phyloP scores from a whole-genome alignment of 1,139 yeast genomes.

The Lipomyces yarrowii region DNA sequence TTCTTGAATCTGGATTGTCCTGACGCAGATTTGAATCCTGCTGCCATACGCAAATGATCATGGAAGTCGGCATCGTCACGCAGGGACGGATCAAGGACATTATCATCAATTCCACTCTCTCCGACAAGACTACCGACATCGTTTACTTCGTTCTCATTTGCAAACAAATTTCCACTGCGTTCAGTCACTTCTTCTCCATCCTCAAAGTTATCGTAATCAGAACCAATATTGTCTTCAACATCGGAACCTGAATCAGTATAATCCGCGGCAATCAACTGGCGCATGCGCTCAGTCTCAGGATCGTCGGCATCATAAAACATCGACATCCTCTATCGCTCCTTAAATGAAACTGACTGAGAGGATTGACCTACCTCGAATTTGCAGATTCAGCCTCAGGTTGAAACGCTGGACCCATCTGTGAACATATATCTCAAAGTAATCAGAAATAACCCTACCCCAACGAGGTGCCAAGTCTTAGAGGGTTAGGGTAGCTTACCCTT shows the following conservation, averaged over 20 bases:
- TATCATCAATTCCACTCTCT: slow-evolving; percentile 32
- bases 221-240: slow-evolving; percentile 35
- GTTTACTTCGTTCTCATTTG: slow-evolving; percentile 11
- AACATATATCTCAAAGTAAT: too few relatives aligned
- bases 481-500: too few relatives aligned
- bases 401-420: too few relatives aligned
- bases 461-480: too few relatives aligned
- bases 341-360: not conserved
- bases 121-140: slow-evolving; percentile 26
- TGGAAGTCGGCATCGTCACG: slow-evolving; percentile 34
- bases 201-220: slow-evolving; percentile 30
- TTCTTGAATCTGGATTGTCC: slow-evolving; percentile 3
- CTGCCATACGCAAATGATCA: slow-evolving; percentile 45
- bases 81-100: slow-evolving; percentile 38
- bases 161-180: slow-evolving; percentile 8
- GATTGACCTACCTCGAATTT: too few relatives aligned
- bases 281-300: slow-evolving; percentile 23
- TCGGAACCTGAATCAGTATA: slow-evolving; percentile 34
- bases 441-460: too few relatives aligned
- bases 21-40: slow-evolving; percentile 20
- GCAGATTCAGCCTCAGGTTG: too few relatives aligned
- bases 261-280: slow-evolving; percentile 25
- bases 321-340: not conserved
- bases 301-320: slow-evolving; percentile 20
- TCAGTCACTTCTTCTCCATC: slow-evolving; percentile 16